Evolutionary conservation across 1,284 basidiomycete species (phyloP), one percentile per base, ranked within the genome.

Genomic region (Cutaneotrichosporon sp.): DNA sequence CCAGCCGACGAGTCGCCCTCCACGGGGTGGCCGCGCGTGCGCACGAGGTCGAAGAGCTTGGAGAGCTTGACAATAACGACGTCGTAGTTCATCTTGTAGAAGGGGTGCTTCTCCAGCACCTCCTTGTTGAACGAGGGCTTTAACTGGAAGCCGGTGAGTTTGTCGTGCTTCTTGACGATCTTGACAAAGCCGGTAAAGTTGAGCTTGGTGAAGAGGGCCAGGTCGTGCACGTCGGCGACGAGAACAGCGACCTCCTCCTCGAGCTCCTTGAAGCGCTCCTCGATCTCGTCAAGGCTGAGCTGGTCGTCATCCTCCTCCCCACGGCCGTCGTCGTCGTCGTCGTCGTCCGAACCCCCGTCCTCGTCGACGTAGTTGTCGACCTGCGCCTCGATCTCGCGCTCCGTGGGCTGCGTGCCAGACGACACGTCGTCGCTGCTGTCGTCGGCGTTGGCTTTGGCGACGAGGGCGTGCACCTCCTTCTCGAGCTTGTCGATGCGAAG

Each of bases 131-230:
- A 86, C 36, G 83, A 82, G 49, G 82, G 81, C 71, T 85, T 84
- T 52, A 87, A 75, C 31, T 81, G 79, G 64, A 82, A 84, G n/a
- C 82, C 83, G 16, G 85, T 87, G 67, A 84, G 81, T 82, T 86
- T 86, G 72, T 83, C 82, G 71, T 83, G 82, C 89, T 95, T 95
- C 89, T 99, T 99, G 67, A 98, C 84, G 67, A 99, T 99, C 82
- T 99, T 99, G 85, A 97, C 91, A 80, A 99, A 99, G 10, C 97
- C 97, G 1, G 97, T 95, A 76, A 92, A 93, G 79, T 97, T 97
- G 67, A 98, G 85, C 80, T 98, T 98, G 6, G 91, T 90, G 79
- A 94, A 95, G 58, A 95, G 82, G 13, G 95, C 95, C 27, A 99
- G 84, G 79, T 99, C 97, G 76, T 99, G 97, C 9, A 99, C 95